Conservation (phyloP, 1,284 basidiomycete species). For the Malassezia furfur region DNA sequence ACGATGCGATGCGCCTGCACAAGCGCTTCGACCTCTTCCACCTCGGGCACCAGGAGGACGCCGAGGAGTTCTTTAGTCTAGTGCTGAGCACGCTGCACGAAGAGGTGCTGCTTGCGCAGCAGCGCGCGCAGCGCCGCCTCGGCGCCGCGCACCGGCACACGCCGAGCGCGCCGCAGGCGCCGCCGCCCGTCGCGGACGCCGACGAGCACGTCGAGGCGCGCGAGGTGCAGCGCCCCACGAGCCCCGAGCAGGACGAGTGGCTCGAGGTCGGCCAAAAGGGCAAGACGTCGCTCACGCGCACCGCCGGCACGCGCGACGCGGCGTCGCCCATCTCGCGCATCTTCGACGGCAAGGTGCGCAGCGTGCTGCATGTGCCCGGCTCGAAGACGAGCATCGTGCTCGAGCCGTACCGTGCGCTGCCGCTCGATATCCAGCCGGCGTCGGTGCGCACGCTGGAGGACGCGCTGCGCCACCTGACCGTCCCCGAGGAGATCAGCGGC, state of each 20-base stretch:
- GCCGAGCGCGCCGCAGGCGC: background rate
- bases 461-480: constrained; percentile 68
- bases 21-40: constrained; percentile 87
- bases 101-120: constrained; percentile 58
- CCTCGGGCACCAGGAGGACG: constrained; percentile 92
- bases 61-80: constrained; percentile 97
- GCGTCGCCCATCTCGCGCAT: constrained; percentile 74
- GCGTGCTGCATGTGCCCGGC: constrained; percentile 68
- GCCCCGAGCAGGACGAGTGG: constrained; percentile 56
- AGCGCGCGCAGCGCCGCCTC: constrained; percentile 1
- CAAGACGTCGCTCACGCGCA: constrained; percentile 68
- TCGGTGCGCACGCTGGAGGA: constrained; percentile 71
- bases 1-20: constrained; percentile 90
- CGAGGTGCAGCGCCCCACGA: constrained; percentile 35
- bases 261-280: constrained; percentile 87
- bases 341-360: constrained; percentile 88
- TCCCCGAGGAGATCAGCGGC: constrained; percentile 72
- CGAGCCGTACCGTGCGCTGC: constrained; percentile 82
- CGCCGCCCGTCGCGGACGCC: constrained; percentile 11
- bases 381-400: constrained; percentile 75
- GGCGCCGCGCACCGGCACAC: background rate
- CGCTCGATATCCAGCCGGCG: constrained; percentile 70
- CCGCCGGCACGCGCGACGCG: constrained; percentile 62
- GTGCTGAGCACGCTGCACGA: constrained; percentile 91
- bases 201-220: constrained; percentile 51